Evolutionary conservation across 495 filamentous ascomycete genomes (phyloP).

Genomic region (Cercophora newfieldiana): DNA sequence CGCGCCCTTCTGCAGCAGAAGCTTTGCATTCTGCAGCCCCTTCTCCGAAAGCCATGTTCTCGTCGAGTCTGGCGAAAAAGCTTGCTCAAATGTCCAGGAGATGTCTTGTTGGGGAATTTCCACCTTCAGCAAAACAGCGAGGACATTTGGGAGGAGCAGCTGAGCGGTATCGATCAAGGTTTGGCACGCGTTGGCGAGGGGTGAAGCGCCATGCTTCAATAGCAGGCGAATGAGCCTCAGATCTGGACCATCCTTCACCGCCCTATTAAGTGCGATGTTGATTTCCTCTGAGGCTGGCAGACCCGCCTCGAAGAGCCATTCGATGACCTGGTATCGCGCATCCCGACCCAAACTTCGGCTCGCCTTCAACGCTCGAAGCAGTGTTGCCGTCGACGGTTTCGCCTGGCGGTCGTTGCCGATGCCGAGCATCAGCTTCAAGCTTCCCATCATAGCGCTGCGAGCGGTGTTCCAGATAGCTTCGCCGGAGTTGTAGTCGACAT

Average conservation of each 20-base stretch:
- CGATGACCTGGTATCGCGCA: slow-evolving; percentile 42
- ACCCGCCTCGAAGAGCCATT: slow-evolving; percentile 47
- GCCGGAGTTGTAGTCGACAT: slow-evolving; percentile 44
- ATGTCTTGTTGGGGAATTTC: slow-evolving; percentile 39
- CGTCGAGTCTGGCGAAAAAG: slow-evolving; percentile 35
- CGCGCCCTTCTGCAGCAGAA: slow-evolving; percentile 45
- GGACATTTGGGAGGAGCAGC: slow-evolving; percentile 33
- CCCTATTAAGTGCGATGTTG: slow-evolving; percentile 41
- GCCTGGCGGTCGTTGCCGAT: slow-evolving; percentile 34
- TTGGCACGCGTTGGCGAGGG: slow-evolving; percentile 44
- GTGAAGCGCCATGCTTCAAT: slow-evolving; percentile 42
- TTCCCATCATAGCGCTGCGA: slow-evolving; percentile 42
- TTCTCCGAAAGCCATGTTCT: slow-evolving; percentile 40
- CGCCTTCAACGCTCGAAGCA: slow-evolving; percentile 46
- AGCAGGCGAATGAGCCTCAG: slow-evolving; percentile 43
- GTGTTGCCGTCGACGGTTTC: slow-evolving; percentile 39
- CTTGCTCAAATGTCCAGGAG: slow-evolving; percentile 40
- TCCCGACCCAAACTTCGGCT: slow-evolving; percentile 43
- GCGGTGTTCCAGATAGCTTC: slow-evolving; percentile 52
- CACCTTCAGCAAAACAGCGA: slow-evolving; percentile 37
- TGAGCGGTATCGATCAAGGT: slow-evolving; percentile 44
- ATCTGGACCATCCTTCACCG: slow-evolving; percentile 48
- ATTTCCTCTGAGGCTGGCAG: slow-evolving; percentile 41
- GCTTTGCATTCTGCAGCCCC: slow-evolving; percentile 39
- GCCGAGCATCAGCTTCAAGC: slow-evolving; percentile 46